Percentiles rank a stretch among this genome's conserved stretches.
These are phyloP conservation scores for Saposhnikovia divaricata DNA, from an alignment of 129 eudicot genomes.

Conservation along the genomic window DNA sequence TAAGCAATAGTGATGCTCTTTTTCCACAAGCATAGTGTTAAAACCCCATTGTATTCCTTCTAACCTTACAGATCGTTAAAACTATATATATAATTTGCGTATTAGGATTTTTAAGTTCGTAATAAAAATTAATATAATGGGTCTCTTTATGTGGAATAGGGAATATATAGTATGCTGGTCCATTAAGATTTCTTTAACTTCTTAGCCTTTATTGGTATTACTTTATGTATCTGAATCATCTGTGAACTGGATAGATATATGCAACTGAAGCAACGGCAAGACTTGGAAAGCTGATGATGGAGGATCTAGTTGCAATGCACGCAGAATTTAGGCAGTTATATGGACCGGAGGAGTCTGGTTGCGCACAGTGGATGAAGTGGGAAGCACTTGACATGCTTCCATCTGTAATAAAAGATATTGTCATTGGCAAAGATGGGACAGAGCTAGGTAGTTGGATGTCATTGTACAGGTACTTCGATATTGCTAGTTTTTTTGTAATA, in stretches of 20 bases:
- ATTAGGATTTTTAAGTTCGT: neutral
- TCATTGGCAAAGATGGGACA: constrained; percentile 60
- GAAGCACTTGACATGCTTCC: constrained; percentile 75
- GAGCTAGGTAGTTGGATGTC: constrained; percentile 73
- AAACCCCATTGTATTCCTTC: neutral
- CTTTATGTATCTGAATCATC: neutral
- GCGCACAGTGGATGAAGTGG: constrained; percentile 59
- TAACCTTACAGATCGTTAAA: neutral
- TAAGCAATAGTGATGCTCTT: neutral
- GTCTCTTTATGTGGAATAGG: neutral
- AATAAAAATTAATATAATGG: neutral
- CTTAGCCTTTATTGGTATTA: neutral
- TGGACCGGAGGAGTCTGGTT: constrained; percentile 57
- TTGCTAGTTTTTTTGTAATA: neutral
- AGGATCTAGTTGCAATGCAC: constrained; percentile 82
- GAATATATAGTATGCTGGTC: neutral
- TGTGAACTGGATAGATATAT: constrained; percentile 45
- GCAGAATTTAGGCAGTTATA: constrained; percentile 64
- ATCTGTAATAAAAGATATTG: constrained; percentile 40
- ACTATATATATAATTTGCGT: neutral
- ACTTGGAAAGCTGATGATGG: constrained; percentile 79
- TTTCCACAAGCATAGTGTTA: neutral
- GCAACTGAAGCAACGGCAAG: constrained; percentile 77
- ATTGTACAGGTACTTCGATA: constrained; percentile 57
- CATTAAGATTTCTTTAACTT: neutral